Evolutionary conservation across 163 green algal species (phyloP).

Genomic region (Coccomyxa subellipsoidea): DNA sequence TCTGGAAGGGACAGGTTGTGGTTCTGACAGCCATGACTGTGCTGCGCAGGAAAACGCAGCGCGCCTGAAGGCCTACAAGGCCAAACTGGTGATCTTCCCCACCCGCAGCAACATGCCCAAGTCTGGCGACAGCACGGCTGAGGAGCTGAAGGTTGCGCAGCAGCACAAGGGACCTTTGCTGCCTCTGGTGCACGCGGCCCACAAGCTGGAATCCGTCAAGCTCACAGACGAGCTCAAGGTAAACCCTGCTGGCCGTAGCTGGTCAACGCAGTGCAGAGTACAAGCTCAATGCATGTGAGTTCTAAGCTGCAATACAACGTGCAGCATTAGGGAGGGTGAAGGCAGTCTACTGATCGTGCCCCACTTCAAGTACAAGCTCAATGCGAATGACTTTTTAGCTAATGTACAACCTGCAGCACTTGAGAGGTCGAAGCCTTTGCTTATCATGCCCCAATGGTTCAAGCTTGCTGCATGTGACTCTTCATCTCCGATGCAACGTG

Average conservation of each 20-base stretch:
- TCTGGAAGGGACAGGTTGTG: no score
- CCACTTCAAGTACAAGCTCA: no score
- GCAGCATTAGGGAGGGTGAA: no score
- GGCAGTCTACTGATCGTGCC: no score
- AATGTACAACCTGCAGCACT: no score
- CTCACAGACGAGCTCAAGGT: conserved; percentile 89
- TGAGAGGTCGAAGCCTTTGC: neutral
- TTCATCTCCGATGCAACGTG: no score
- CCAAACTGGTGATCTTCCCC: conserved; percentile 96
- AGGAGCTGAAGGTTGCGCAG: conserved; percentile 64
- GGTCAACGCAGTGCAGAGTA: no score
- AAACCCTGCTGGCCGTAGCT: neutral
- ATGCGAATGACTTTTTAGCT: no score
- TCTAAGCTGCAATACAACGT: no score
- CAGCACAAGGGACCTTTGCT: conserved; percentile 80
- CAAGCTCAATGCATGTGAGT: no score
- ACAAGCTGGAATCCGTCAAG: conserved; percentile 72
- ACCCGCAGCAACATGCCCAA: conserved; percentile 87
- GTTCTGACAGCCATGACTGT: neutral
- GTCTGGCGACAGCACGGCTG: conserved; percentile 77
- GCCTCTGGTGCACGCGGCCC: conserved; percentile 46
- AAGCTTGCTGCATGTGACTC: neutral
- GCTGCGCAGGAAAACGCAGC: conserved; percentile 82
- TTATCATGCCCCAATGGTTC: no score
- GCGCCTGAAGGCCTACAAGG: conserved; percentile 96